These are phyloP conservation scores for Pyrus communis DNA, from an alignment of 306 rosid species.

Conservation along the genomic window DNA sequence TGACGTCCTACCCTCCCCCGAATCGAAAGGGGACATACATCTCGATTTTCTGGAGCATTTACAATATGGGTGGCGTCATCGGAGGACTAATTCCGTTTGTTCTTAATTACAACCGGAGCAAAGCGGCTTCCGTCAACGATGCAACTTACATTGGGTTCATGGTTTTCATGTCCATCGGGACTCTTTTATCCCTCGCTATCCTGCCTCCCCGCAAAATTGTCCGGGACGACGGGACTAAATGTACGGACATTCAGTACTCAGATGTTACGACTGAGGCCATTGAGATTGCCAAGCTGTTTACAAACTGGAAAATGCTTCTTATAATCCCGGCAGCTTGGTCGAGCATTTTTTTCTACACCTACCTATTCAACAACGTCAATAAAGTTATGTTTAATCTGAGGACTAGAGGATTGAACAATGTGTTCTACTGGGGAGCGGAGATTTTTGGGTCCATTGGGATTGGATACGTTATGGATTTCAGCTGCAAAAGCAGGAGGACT, in stretches of 20 bases:
- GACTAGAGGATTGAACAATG: slow-evolving; percentile 86
- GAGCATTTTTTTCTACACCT: slow-evolving; percentile 74
- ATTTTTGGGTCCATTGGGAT: slow-evolving; percentile 79
- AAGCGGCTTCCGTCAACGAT: slow-evolving; percentile 64
- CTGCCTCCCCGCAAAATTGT: slow-evolving; percentile 58
- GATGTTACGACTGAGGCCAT: slow-evolving; percentile 33
- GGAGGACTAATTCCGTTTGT: slow-evolving; percentile 78
- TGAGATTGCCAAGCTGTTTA: slow-evolving; percentile 48
- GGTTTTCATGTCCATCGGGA: slow-evolving; percentile 65
- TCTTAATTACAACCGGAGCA: slow-evolving; percentile 42
- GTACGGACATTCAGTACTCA: slow-evolving; percentile 57
- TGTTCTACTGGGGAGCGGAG: slow-evolving; percentile 87
- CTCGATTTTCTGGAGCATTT: slow-evolving; percentile 78
- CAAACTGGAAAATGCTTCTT: slow-evolving; percentile 78
- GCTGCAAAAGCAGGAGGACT: slow-evolving; percentile 61
- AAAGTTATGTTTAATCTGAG: slow-evolving; percentile 53
- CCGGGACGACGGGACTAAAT: slow-evolving; percentile 66
- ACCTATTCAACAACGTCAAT: slow-evolving; percentile 80
- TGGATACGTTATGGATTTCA: slow-evolving; percentile 75
- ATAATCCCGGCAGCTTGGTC: slow-evolving; percentile 79
- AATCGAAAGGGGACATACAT: slow-evolving; percentile 77
- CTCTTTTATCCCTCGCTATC: slow-evolving; percentile 44
- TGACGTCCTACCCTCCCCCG: slow-evolving; percentile 86
- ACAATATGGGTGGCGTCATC: slow-evolving; percentile 89
- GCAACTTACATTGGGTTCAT: slow-evolving; percentile 83